Conservation (phyloP, 192 early-diverging fungal species). For the Phlyctochytrium arcticum region DNA sequence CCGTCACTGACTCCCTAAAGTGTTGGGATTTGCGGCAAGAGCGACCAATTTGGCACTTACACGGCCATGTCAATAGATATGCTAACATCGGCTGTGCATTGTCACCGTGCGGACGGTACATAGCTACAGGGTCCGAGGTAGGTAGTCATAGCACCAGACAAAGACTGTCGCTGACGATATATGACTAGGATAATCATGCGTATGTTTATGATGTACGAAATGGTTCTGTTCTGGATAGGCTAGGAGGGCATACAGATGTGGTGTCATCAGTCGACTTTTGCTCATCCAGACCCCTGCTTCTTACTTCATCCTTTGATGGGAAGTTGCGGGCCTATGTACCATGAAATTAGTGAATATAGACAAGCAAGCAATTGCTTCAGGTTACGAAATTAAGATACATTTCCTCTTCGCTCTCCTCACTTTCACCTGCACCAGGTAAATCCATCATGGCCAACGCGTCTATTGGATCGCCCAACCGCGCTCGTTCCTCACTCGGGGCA, state of each 20-base stretch:
- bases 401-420: neutral
- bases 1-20: conserved; percentile 27
- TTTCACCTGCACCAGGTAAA: neutral
- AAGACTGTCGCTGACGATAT: neutral
- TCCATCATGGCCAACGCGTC: neutral
- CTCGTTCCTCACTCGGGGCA: conserved; percentile 2
- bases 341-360: too few relatives aligned
- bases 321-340: neutral
- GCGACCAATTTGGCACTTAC: conserved; percentile 22
- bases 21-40: conserved; percentile 34
- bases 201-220: conserved; percentile 35
- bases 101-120: conserved; percentile 30
- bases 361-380: too few relatives aligned
- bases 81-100: conserved; percentile 26
- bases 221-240: conserved; percentile 9
- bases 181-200: conserved; percentile 32
- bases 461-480: neutral
- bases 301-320: conserved; percentile 22
- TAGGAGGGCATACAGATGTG: conserved; percentile 21
- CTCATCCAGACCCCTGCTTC: neutral
- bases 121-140: conserved; percentile 35
- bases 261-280: conserved; percentile 29
- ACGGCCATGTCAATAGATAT: conserved; percentile 34
- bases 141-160: neutral
- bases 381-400: too few relatives aligned